phyloP scores from a whole-genome alignment of 2,329 filamentous ascomycete genomes.

The Corniculantispora saksenae region DNA sequence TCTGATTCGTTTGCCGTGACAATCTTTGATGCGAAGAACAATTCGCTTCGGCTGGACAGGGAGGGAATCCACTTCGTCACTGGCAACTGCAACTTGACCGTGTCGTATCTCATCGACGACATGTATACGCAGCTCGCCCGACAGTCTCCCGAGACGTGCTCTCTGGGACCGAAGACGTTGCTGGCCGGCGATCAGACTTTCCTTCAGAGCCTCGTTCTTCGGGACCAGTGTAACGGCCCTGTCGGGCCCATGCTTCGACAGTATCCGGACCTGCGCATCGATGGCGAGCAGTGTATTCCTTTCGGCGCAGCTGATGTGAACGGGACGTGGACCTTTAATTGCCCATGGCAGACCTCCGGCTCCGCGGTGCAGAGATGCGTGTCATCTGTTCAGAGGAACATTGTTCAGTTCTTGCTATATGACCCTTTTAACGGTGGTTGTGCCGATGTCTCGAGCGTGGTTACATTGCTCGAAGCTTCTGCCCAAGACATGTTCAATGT shows the following conservation, averaged over 20 bases:
- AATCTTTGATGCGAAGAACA: constrained; percentile 33
- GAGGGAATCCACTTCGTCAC: constrained; percentile 38
- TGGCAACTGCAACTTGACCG: constrained; percentile 33
- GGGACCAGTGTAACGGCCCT: constrained; percentile 37
- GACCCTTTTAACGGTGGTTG: constrained; percentile 40
- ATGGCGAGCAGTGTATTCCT: constrained; percentile 33
- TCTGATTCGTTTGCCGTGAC: constrained; percentile 35
- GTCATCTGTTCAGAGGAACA: constrained; percentile 32
- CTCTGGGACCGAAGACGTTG: constrained; percentile 5
- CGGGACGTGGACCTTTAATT: constrained; percentile 38
- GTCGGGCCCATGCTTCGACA: constrained; percentile 29
- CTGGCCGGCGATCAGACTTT: constrained; percentile 27
- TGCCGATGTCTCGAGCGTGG: constrained; percentile 36
- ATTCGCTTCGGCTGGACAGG: constrained; percentile 35
- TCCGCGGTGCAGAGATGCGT: constrained; percentile 34
- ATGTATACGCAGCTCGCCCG: constrained; percentile 36
- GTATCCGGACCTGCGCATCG: constrained; percentile 35
- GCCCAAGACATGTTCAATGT: constrained; percentile 32
- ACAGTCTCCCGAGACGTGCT: constrained; percentile 34
- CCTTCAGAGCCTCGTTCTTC: constrained; percentile 33
- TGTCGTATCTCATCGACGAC: constrained; percentile 34
- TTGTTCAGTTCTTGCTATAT: constrained; percentile 35
- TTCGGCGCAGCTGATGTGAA: constrained; percentile 29
- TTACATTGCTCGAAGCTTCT: constrained; percentile 33
- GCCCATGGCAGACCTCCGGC: constrained; percentile 36